Conservation (phyloP, 1,284 basidiomycete genomes). For the Moniliophthora roreri region DNA sequence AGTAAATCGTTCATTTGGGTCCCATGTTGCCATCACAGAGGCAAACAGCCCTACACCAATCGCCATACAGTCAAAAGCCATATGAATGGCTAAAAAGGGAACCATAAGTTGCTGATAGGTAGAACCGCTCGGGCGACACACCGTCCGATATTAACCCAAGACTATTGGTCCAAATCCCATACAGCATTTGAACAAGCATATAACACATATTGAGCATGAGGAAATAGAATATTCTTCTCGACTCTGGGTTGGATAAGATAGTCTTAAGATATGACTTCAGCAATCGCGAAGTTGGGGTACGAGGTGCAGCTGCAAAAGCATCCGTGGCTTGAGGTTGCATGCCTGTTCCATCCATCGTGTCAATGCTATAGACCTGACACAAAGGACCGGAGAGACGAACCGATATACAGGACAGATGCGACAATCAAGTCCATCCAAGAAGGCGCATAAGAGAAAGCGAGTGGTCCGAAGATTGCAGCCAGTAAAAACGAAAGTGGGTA, state of each 20-base stretch:
- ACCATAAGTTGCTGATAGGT: constrained; percentile 1
- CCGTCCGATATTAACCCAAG: constrained; percentile 96
- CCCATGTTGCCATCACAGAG: constrained; percentile 97
- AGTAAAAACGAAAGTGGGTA: constrained; percentile 47
- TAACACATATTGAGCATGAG: constrained; percentile 92
- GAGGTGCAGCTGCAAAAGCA: constrained; percentile 42
- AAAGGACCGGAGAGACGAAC: constrained; percentile 35
- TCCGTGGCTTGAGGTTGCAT: constrained; percentile 53
- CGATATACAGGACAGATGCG: constrained; percentile 54
- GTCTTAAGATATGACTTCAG: constrained; percentile 80
- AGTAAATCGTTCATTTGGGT: constrained; percentile 91
- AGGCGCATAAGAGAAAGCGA: constrained; percentile 55
- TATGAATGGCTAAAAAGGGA: constrained; percentile 85
- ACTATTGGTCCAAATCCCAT: constrained; percentile 98
- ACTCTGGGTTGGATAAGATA: constrained; percentile 89
- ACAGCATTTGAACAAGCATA: constrained; percentile 95
- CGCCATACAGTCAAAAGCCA: constrained; percentile 99
- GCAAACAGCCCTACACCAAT: constrained; percentile 96
- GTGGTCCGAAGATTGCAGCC: constrained; percentile 45
- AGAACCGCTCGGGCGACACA: constrained; percentile 36
- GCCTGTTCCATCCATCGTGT: constrained; percentile 38
- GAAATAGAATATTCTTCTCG: constrained; percentile 96
- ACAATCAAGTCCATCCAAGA: constrained; percentile 55
- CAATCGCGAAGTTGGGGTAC: constrained; percentile 57
- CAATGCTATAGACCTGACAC: background rate